Evolutionary conservation across 1,139 yeast species (phyloP).

Genomic region (Debaryomyces coudertii): DNA sequence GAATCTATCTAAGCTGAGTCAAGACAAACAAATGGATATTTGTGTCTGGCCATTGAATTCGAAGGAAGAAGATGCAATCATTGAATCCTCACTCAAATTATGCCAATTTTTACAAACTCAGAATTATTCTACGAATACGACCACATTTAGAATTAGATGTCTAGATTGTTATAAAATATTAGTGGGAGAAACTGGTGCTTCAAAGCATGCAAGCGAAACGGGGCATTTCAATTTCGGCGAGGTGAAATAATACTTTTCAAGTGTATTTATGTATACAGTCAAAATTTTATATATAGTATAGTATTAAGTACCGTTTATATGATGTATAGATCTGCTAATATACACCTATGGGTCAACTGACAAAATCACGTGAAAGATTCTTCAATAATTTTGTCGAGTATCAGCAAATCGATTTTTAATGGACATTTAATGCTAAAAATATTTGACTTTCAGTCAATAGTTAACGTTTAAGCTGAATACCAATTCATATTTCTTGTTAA

Average conservation of each 20-base stretch:
- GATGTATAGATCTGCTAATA: not conserved
- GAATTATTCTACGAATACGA: conserved; percentile 71
- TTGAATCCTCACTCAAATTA: conserved; percentile 43
- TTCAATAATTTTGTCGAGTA: conserved; percentile 8
- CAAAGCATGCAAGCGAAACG: conserved; percentile 64
- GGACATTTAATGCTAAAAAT: conserved; percentile 3
- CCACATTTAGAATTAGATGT: conserved; percentile 61
- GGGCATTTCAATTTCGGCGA: conserved; percentile 73
- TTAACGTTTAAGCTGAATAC: conserved; percentile 3
- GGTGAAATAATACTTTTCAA: conserved; percentile 25
- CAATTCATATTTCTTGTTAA: conserved; percentile 4
- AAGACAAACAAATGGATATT: conserved; percentile 32
- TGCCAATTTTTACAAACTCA: conserved; percentile 49
- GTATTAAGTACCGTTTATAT: not conserved
- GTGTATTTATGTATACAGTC: not conserved
- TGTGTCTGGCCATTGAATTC: conserved; percentile 40
- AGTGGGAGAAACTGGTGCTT: conserved; percentile 69
- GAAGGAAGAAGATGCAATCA: conserved; percentile 31
- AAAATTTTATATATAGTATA: not conserved
- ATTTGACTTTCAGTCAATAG: not conserved
- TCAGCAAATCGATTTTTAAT: conserved; percentile 5
- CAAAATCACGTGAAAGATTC: conserved; percentile 4
- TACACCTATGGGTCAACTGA: too few species aligned
- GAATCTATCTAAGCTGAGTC: conserved; percentile 24
- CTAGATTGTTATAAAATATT: conserved; percentile 55